Evolutionary conservation across 2,329 filamentous ascomycete species (phyloP).

Genomic region (Escovopsis weberi): DNA sequence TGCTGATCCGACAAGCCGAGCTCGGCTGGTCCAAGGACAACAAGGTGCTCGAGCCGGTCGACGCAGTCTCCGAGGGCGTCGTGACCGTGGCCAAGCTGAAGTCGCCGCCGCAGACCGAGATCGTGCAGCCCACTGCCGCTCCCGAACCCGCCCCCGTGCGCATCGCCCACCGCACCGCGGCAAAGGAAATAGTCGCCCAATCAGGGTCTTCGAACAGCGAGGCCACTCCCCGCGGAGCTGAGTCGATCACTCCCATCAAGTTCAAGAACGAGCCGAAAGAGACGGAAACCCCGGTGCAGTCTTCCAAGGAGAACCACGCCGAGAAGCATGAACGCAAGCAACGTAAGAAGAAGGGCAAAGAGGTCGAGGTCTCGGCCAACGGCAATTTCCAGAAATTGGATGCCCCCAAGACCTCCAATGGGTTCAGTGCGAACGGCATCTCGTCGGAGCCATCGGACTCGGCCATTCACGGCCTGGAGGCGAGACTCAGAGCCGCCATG

Average conservation of each 20-base stretch:
- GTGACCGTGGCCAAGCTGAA: slow-evolving; percentile 63
- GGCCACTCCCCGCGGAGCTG: slow-evolving; percentile 16
- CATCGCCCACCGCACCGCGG: slow-evolving; percentile 18
- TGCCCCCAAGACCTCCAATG: slow-evolving; percentile 17
- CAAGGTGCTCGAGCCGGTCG: slow-evolving; percentile 66
- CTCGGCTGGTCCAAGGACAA: slow-evolving; percentile 85
- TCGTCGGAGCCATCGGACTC: slow-evolving; percentile 35
- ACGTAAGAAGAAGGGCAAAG: slow-evolving; percentile 54
- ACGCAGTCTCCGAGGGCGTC: slow-evolving; percentile 59
- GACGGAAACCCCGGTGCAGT: slow-evolving; percentile 27
- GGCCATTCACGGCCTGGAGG: slow-evolving; percentile 39
- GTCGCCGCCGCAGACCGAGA: slow-evolving; percentile 30
- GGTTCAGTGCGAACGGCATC: slow-evolving; percentile 13
- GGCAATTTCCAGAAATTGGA: slow-evolving; percentile 19
- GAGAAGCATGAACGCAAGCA: slow-evolving; percentile 50
- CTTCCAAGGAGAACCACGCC: slow-evolving; percentile 22
- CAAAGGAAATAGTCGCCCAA: slow-evolving; percentile 21
- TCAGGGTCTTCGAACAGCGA: slow-evolving; percentile 10
- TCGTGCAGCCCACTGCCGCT: slow-evolving; percentile 12
- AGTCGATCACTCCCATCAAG: slow-evolving; percentile 22
- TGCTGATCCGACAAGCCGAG: slow-evolving; percentile 76
- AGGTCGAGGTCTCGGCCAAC: slow-evolving; percentile 31
- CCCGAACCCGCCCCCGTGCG: slow-evolving; percentile 21
- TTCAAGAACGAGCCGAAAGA: slow-evolving; percentile 32
- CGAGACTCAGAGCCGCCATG: slow-evolving; percentile 33